These are phyloP conservation scores for Colletotrichum sp. DNA, from an alignment of 2,329 filamentous ascomycete species.

Conservation along the genomic window DNA sequence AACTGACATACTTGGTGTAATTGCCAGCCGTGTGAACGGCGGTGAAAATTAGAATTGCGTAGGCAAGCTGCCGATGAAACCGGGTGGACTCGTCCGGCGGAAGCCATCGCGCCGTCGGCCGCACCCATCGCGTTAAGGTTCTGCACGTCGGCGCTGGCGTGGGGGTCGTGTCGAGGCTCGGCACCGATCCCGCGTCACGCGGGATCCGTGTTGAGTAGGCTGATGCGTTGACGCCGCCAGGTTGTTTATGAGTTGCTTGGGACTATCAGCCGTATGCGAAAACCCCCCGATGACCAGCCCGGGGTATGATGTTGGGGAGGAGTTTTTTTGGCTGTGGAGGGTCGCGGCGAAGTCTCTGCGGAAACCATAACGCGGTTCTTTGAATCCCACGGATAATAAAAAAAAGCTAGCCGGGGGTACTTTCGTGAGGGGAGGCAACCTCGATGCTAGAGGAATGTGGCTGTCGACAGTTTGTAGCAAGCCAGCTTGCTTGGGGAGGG, in stretches of 20 bases:
- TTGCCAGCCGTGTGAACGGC: conserved; percentile 78
- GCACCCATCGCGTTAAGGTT: conserved; percentile 81
- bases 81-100: conserved; percentile 94
- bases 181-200: conserved; percentile 85
- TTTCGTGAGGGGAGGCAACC: too few species aligned
- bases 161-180: conserved; percentile 83
- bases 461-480: too few species aligned
- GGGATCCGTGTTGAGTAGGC: conserved; percentile 94
- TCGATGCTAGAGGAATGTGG: too few species aligned
- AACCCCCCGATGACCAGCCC: conserved; percentile 77
- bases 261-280: conserved; percentile 86
- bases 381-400: too few species aligned
- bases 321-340: conserved; percentile 74
- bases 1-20: conserved; percentile 82
- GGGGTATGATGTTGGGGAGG: conserved; percentile 78
- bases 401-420: too few species aligned
- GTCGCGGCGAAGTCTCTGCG: too few species aligned
- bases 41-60: conserved; percentile 83
- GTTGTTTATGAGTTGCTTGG: conserved; percentile 69
- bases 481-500: too few species aligned
- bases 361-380: too few species aligned
- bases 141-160: conserved; percentile 95
- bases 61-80: conserved; percentile 96
- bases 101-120: conserved; percentile 86
- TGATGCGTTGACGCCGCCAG: conserved; percentile 81